Conservation (phyloP, 345 rosid genomes). For the Jatropha curcas region DNA sequence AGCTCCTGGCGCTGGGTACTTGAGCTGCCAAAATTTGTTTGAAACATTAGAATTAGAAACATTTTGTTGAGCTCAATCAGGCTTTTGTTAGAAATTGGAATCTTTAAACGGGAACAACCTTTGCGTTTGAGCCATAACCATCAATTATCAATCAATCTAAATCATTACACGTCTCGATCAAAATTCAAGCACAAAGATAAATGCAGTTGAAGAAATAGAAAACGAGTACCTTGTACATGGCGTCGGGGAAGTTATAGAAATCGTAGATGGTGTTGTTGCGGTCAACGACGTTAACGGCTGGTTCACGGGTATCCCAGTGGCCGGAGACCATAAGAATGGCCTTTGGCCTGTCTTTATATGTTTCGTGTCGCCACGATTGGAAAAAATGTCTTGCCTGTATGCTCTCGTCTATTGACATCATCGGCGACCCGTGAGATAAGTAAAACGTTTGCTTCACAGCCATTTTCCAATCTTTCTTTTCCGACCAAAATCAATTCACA, state of each 20-base stretch:
- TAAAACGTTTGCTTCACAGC: conserved; percentile 52
- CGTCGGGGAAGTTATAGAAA: conserved; percentile 73
- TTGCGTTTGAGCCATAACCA: too few species aligned
- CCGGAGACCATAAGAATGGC: conserved; percentile 78
- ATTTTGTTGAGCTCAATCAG: neutral
- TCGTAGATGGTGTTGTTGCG: conserved; percentile 72
- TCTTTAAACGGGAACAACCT: neutral
- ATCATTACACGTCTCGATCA: neutral
- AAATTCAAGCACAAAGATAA: too few species aligned
- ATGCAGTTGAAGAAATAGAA: too few species aligned
- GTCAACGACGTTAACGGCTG: conserved; percentile 59
- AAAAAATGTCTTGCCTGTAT: conserved; percentile 71
- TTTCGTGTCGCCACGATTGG: conserved; percentile 53
- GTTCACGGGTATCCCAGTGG: conserved; percentile 81
- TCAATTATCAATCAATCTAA: conserved; percentile 1
- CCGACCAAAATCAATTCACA: neutral
- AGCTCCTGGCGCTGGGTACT: conserved; percentile 92
- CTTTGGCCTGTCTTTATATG: conserved; percentile 46
- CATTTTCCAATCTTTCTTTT: neutral
- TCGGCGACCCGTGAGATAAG: conserved; percentile 84
- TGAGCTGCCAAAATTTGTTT: conserved; percentile 45
- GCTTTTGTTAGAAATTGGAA: neutral
- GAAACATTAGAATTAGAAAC: neutral
- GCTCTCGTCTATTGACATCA: conserved; percentile 68
- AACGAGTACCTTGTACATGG: conserved; percentile 62